Base-by-base conservation (phyloP, 2,329 filamentous ascomycete species). In the Penicillium sp. region DNA sequence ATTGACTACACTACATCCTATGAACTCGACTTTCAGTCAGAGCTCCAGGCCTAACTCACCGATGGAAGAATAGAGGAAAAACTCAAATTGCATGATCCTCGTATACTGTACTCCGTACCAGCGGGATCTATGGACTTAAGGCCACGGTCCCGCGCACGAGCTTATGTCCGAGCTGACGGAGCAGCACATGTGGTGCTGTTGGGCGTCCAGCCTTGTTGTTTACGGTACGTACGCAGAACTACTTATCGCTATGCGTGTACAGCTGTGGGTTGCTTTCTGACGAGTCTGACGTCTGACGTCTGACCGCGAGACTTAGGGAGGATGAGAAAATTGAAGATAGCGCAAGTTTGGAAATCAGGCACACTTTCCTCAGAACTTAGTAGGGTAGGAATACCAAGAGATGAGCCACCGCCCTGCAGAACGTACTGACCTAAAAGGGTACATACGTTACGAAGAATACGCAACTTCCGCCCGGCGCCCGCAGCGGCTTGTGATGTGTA, bases 41-140 rank as follows among this genome's bases (percentile, higher is more conserved):
- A 31, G 31, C 31, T 17, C 17, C 12, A 20, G 5, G 6, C 31
- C n/a, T 6, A 28, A 10, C 47, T 49, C 47, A 49, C 47, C 47
- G 31, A 49, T 14, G 4, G 28, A 49, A 34, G n/a, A 48, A 57
- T 38, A 48, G n/a, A 53, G 31, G 22, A 37, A 59, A 43, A 48
- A 60, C 57, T 57, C 63, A 61, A 55, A 47, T n/a, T 39, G 20
- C 17, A 49, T 41, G n/a, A 45, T 48, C 15, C 54, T 56, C 45
- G 45, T 56, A 56, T 56, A 56, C 25, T 28, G 25, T 35, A 39
- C 28, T 1, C 1, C 8, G 8, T 31, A 31, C 31, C 31, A 35
- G 47, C 31, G 47, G 47, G 47, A 35, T 51, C 39, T 20, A 35
- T 51, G 51, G 51, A 54, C 51, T 53, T 54, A 54, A 54, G 37